Conservation (phyloP, 108 stramenopile genomes). For the Schizochytrium sp. region DNA sequence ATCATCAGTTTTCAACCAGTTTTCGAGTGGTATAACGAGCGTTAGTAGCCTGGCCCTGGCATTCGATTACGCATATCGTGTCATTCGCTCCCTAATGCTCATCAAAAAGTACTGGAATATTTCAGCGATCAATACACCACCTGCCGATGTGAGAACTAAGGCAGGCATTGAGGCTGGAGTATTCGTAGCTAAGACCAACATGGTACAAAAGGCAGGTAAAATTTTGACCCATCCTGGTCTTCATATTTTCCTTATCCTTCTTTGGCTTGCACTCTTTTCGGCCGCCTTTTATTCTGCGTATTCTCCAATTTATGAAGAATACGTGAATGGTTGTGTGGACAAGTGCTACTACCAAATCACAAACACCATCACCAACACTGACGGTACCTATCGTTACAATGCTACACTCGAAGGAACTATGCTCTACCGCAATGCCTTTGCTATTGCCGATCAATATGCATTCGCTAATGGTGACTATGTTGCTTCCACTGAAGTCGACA, state of each 20-base stretch:
- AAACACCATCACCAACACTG: not conserved
- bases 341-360: not conserved
- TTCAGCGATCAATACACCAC: constrained; percentile 46
- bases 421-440: constrained; percentile 43
- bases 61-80: constrained; percentile 46
- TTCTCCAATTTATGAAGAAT: constrained; percentile 22
- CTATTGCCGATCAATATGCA: constrained; percentile 28
- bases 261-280: not conserved
- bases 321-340: constrained; percentile 11
- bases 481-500: constrained; percentile 4
- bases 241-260: not conserved
- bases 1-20: not conserved
- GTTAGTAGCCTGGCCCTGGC: not conserved
- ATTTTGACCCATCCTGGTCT: not conserved
- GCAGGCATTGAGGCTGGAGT: not conserved
- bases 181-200: constrained; percentile 1
- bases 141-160: constrained; percentile 46
- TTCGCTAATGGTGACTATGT: constrained; percentile 51
- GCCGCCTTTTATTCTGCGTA: constrained; percentile 39
- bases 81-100: not conserved
- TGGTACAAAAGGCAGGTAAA: not conserved
- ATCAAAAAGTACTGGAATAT: constrained; percentile 55
- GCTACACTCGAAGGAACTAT: constrained; percentile 5
- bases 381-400: constrained; percentile 14
- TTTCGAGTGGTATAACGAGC: not conserved